These are phyloP conservation scores for Vaccinium macrocarpon DNA, from an alignment of 148 eudicot species.

Conservation along the genomic window DNA sequence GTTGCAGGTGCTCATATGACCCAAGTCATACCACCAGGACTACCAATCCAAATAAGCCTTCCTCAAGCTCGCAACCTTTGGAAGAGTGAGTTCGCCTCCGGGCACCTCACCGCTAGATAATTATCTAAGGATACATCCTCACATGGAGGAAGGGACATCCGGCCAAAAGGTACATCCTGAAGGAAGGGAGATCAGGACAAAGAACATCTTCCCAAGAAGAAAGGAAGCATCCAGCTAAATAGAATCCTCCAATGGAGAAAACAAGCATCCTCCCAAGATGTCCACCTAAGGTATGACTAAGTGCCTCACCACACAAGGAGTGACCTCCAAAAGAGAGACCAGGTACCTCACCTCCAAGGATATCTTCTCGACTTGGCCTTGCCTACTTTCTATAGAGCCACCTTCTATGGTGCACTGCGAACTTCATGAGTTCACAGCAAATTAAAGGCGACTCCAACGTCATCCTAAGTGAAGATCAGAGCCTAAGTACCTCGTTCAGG, in stretches of 20 bases:
- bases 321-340: neutral
- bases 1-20: neutral
- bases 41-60: neutral
- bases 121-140: neutral
- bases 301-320: neutral
- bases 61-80: too few relatives aligned
- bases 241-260: neutral
- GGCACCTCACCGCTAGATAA: neutral
- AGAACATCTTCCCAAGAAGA: neutral
- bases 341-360: neutral
- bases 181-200: neutral
- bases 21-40: neutral
- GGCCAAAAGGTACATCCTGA: neutral
- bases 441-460: neutral
- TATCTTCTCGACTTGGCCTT: neutral
- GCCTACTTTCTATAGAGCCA: neutral
- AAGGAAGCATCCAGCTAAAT: neutral
- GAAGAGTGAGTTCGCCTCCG: too few relatives aligned
- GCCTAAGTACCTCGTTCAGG: neutral
- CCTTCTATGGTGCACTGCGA: neutral
- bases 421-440: neutral
- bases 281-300: neutral
- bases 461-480: neutral
- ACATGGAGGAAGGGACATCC: neutral
- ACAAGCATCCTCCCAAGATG: neutral